phyloP scores from a whole-genome alignment of 2,329 filamentous ascomycete species.

The Mycosphaerella sp. region DNA sequence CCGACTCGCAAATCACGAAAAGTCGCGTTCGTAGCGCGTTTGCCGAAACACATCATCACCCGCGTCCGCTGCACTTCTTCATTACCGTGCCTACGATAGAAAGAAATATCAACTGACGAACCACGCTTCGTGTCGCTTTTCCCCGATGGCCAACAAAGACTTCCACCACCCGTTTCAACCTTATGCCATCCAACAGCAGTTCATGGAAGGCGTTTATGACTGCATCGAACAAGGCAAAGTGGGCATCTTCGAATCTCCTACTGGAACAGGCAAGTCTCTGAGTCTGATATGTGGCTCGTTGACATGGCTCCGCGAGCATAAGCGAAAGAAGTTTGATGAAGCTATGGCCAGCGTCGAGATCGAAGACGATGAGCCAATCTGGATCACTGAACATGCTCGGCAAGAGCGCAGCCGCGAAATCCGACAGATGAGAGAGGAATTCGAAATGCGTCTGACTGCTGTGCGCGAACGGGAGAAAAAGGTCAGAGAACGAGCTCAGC shows the following conservation, averaged over 20 bases:
- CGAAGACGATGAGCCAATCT: slow-evolving; percentile 67
- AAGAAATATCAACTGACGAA: background rate
- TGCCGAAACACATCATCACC: slow-evolving; percentile 5
- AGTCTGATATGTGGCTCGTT: slow-evolving; percentile 84
- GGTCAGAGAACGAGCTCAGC: slow-evolving; percentile 44
- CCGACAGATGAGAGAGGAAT: slow-evolving; percentile 59
- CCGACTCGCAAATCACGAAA: slow-evolving; percentile 8
- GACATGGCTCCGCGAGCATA: slow-evolving; percentile 85
- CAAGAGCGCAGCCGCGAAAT: slow-evolving; percentile 63
- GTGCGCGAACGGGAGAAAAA: slow-evolving; percentile 58
- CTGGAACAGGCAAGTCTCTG: slow-evolving; percentile 78
- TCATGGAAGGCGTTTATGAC: slow-evolving; percentile 77
- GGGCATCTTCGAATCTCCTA: slow-evolving; percentile 89
- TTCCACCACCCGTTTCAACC: slow-evolving; percentile 86
- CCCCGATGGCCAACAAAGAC: slow-evolving; percentile 39
- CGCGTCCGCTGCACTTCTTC: slow-evolving; percentile 1
- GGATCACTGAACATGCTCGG: slow-evolving; percentile 74
- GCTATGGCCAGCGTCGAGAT: slow-evolving; percentile 42
- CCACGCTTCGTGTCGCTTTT: background rate
- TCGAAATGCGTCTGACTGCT: slow-evolving; percentile 64
- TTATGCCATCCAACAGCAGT: slow-evolving; percentile 79
- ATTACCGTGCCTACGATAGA: background rate
- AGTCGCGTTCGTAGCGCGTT: slow-evolving; percentile 24
- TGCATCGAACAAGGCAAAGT: slow-evolving; percentile 74
- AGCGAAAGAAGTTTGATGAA: slow-evolving; percentile 55